Percentiles rank a stretch among this genome's conserved stretches.
These are phyloP conservation scores for Metschnikowia dekortorum DNA, from an alignment of 805 yeast genomes.

Conservation along the genomic window DNA sequence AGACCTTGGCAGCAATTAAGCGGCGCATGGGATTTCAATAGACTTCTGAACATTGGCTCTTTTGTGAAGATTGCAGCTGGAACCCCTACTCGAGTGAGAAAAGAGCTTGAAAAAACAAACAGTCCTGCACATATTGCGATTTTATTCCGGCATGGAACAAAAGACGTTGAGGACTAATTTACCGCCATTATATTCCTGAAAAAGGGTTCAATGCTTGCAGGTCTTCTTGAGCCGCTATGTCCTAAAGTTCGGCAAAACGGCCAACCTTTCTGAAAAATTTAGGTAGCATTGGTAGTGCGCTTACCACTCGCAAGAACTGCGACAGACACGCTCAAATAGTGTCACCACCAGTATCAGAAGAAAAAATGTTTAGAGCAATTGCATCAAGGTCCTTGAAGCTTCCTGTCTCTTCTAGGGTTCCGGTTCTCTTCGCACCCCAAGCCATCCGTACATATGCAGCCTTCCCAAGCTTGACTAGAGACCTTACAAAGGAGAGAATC, in stretches of 20 bases:
- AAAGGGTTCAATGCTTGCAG: no score
- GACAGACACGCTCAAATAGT: neutral
- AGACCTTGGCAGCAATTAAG: slow-evolving; percentile 4
- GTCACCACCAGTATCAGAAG: neutral
- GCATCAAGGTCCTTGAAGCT: slow-evolving; percentile 21
- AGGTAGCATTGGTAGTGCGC: neutral
- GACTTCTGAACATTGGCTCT: slow-evolving; percentile 13
- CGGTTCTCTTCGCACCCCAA: slow-evolving; percentile 15
- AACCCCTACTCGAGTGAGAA: slow-evolving; percentile 4
- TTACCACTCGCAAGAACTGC: slow-evolving; percentile 1
- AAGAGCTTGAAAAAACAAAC: slow-evolving; percentile 3
- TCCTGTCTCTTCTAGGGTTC: slow-evolving; percentile 13
- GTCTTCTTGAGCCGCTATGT: no score
- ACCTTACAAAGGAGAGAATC: slow-evolving; percentile 57
- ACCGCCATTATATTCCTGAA: neutral
- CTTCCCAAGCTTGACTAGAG: slow-evolving; percentile 58
- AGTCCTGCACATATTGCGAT: neutral
- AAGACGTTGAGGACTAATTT: no score
- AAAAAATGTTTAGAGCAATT: slow-evolving; percentile 30
- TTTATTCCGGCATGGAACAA: neutral
- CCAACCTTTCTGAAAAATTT: no score
- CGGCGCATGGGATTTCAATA: slow-evolving; percentile 10
- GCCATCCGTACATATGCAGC: slow-evolving; percentile 44
- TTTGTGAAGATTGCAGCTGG: neutral
- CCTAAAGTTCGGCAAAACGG: no score